phyloP scores from a whole-genome alignment of 2,329 filamentous ascomycete genomes.

The Ceratocystis cacaofunesta region DNA sequence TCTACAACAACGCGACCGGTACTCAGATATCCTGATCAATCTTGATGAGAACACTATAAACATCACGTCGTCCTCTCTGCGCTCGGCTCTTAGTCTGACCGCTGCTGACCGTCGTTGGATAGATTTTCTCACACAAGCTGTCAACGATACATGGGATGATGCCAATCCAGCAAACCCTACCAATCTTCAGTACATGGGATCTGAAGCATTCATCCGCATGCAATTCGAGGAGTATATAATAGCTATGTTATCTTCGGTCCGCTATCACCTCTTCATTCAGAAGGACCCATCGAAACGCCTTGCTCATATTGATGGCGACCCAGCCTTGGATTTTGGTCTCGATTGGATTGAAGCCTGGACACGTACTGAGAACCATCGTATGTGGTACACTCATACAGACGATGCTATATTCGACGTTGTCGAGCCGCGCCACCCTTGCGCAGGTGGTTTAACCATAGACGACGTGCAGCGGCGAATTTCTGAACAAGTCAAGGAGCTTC shows the following conservation, averaged over 20 bases:
- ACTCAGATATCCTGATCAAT: constrained; percentile 93
- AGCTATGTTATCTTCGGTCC: constrained; percentile 72
- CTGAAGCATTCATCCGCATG: constrained; percentile 90
- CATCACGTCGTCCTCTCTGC: constrained; percentile 66
- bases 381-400: constrained; percentile 71
- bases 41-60: constrained; percentile 79
- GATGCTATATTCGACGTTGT: constrained; percentile 87
- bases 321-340: constrained; percentile 63
- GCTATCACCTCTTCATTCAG: constrained; percentile 62
- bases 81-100: constrained; percentile 60
- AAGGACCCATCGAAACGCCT: constrained; percentile 42
- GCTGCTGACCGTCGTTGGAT: constrained; percentile 90
- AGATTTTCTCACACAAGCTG: constrained; percentile 81
- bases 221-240: constrained; percentile 96
- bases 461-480: constrained; percentile 82
- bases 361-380: constrained; percentile 75
- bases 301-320: constrained; percentile 63
- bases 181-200: constrained; percentile 85
- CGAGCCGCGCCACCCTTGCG: constrained; percentile 83
- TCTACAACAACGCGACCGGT: constrained; percentile 84
- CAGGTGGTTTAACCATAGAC: constrained; percentile 81
- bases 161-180: constrained; percentile 78
- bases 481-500: constrained; percentile 84
- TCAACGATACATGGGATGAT: constrained; percentile 95
- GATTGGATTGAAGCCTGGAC: constrained; percentile 85